Evolutionary conservation across 192 early-diverging fungal species (phyloP).

Genomic region (Mortierella hygrophila): DNA sequence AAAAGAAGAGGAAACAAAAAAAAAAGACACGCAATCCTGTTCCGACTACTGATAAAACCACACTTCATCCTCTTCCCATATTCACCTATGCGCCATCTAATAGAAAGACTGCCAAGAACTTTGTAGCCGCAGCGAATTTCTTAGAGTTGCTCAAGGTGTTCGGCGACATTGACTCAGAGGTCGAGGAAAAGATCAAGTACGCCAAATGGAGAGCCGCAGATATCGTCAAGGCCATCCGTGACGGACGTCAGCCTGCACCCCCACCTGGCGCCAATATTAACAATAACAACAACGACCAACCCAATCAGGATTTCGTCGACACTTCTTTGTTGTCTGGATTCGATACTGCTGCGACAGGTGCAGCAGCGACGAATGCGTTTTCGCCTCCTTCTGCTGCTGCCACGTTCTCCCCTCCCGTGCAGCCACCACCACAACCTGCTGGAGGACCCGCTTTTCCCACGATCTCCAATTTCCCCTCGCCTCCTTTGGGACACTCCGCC

Average conservation of each 20-base stretch:
- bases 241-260: conserved; percentile 79
- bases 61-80: background rate
- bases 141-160: conserved; percentile 89
- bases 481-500: conserved; percentile 19
- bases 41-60: background rate
- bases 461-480: conserved; percentile 50
- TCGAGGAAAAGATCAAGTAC: conserved; percentile 93
- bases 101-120: conserved; percentile 90
- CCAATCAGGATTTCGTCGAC: background rate
- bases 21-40: background rate
- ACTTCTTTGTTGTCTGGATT: background rate
- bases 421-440: background rate
- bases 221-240: conserved; percentile 91
- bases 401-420: background rate
- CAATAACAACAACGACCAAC: conserved; percentile 15
- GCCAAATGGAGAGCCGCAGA: conserved; percentile 96
- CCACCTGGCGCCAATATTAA: conserved; percentile 64
- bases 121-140: conserved; percentile 91
- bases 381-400: background rate
- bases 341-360: background rate
- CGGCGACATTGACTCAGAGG: conserved; percentile 78
- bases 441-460: conserved; percentile 25
- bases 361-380: background rate
- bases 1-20: background rate
- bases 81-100: background rate